Conservation (phyloP, 805 yeast genomes). For the Saccharomycopsis sp. region DNA sequence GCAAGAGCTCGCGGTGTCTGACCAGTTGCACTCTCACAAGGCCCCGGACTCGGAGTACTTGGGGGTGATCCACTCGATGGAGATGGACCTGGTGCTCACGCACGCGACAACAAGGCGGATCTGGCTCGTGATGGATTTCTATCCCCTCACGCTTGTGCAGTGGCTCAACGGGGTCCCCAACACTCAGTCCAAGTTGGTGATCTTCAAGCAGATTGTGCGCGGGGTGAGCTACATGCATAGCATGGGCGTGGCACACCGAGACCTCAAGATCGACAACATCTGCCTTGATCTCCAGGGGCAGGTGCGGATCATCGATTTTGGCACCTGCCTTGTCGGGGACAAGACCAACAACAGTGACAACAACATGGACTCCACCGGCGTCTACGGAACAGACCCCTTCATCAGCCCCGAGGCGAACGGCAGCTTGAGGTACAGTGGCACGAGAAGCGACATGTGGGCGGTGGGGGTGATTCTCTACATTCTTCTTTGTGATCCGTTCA, state of each 20-base stretch:
- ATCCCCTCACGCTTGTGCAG: conserved; percentile 12
- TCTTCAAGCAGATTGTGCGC: conserved; percentile 68
- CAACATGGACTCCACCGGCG: conserved; percentile 9
- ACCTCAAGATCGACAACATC: conserved; percentile 81
- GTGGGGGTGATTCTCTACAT: conserved; percentile 19
- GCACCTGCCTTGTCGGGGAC: conserved; percentile 44
- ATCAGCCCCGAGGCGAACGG: conserved; percentile 18
- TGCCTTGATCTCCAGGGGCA: conserved; percentile 58
- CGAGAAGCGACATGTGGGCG: conserved; percentile 18
- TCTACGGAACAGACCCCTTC: conserved; percentile 20
- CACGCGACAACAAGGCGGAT: too few relatives aligned
- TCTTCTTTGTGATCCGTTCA: neutral
- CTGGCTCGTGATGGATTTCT: conserved; percentile 15
- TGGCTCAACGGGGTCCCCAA: conserved; percentile 7
- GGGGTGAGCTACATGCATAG: conserved; percentile 80
- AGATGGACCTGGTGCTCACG: too few relatives aligned
- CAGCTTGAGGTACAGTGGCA: conserved; percentile 10
- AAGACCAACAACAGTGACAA: neutral
- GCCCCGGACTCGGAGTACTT: too few relatives aligned
- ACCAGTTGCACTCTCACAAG: too few relatives aligned
- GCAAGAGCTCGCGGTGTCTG: too few relatives aligned
- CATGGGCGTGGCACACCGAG: conserved; percentile 90
- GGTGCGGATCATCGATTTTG: conserved; percentile 74
- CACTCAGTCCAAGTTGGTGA: neutral
- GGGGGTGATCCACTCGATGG: too few relatives aligned